Evolutionary conservation across 2,329 filamentous ascomycete species (phyloP).

Genomic region (Cylindrodendrum hubeiense): DNA sequence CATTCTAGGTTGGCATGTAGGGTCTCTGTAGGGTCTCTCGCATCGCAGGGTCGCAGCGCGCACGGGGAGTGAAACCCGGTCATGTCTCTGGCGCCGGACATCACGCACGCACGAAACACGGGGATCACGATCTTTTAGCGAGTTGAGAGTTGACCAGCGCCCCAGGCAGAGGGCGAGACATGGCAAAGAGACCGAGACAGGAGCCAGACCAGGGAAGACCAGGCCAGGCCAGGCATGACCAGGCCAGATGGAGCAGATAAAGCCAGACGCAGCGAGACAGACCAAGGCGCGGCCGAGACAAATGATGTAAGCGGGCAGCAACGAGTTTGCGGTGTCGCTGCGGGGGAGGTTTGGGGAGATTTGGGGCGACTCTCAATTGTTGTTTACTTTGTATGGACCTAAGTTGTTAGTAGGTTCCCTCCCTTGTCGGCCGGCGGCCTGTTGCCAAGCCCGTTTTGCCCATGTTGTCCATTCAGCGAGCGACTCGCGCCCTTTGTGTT

Average conservation of each 20-base stretch:
- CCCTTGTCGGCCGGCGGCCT: no score
- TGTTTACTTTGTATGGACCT: no score
- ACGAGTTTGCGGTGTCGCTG: neutral
- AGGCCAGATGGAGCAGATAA: neutral
- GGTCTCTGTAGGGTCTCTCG: neutral
- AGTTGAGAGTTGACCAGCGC: neutral
- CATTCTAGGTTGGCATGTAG: neutral
- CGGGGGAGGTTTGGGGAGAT: no score
- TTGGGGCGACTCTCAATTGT: no score
- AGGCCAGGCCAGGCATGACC: no score
- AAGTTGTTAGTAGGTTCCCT: neutral
- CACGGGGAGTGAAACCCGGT: conserved; percentile 19
- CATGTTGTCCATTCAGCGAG: no score
- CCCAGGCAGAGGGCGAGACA: neutral
- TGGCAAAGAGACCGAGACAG: neutral
- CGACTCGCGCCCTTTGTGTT: no score
- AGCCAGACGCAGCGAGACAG: neutral
- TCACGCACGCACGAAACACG: conserved; percentile 12
- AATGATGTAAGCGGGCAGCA: neutral
- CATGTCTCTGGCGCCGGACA: neutral
- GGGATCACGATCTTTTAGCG: neutral
- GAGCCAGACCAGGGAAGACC: neutral
- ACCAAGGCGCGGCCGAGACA: neutral
- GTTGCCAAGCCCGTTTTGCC: neutral
- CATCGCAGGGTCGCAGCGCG: conserved; percentile 12